Evolutionary conservation across 176 grass and related monocot genomes (phyloP).

Genomic region (Pharus latifolius): DNA sequence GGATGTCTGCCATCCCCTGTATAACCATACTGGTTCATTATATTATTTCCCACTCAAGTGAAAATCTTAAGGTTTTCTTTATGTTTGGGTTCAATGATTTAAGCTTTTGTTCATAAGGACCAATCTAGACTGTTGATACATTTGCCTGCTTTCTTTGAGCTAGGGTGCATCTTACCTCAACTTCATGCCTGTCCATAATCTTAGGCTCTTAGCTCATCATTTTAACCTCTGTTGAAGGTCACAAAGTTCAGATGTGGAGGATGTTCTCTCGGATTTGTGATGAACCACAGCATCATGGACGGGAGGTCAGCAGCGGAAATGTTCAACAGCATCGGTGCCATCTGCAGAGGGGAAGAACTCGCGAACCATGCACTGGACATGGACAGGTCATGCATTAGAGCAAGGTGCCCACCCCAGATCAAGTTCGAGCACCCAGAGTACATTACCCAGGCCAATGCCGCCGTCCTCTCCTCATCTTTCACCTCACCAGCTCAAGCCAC

Average conservation of each 20-base stretch:
- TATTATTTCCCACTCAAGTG: not conserved
- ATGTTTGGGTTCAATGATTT: not conserved
- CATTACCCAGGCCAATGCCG: constrained; percentile 13
- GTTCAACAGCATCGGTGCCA: constrained; percentile 28
- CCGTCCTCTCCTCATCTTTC: constrained; percentile 6
- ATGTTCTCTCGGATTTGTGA: constrained; percentile 34
- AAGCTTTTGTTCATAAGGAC: not conserved
- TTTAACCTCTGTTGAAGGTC: constrained; percentile 31
- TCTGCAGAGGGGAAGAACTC: constrained; percentile 23
- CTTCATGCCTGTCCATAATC: not conserved
- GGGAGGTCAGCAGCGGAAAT: constrained; percentile 31
- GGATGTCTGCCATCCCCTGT: not conserved
- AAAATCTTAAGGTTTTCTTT: not conserved
- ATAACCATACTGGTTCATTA: not conserved
- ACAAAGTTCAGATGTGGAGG: constrained; percentile 43
- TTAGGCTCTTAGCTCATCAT: too few relatives aligned
- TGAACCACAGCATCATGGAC: constrained; percentile 39
- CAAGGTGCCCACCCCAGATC: constrained; percentile 30
- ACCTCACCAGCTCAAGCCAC: not conserved
- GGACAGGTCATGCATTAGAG: constrained; percentile 37
- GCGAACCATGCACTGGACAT: constrained; percentile 6
- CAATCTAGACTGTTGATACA: not conserved
- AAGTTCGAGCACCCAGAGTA: constrained; percentile 39
- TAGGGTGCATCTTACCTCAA: not conserved
- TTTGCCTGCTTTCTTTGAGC: not conserved